These are phyloP conservation scores for Daucus carota DNA, from an alignment of 129 eudicot species.

Conservation along the genomic window DNA sequence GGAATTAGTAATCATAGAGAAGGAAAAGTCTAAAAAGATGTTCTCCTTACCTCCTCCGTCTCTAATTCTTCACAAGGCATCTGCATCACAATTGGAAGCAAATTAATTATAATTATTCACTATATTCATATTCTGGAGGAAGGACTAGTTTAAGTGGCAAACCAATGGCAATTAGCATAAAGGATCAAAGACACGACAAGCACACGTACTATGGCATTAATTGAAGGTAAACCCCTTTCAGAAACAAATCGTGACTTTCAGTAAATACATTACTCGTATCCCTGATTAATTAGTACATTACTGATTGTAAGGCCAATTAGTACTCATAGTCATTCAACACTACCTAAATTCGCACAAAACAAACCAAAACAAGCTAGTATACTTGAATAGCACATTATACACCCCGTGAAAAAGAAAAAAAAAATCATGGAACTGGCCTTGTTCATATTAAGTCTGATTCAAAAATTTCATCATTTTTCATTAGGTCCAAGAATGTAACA, in stretches of 20 bases:
- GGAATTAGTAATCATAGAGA: not conserved
- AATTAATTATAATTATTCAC: not conserved
- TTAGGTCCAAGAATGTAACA: not conserved
- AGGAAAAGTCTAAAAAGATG: not conserved
- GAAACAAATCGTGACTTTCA: too few relatives aligned
- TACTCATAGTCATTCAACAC: not conserved
- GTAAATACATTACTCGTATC: too few relatives aligned
- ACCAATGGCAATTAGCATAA: not conserved
- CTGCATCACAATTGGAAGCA: constrained; percentile 35
- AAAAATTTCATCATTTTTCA: not conserved
- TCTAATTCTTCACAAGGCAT: constrained; percentile 53
- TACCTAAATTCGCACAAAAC: not conserved
- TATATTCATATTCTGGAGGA: not conserved
- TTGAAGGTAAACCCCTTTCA: not conserved
- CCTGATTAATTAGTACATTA: too few relatives aligned
- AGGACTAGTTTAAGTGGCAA: not conserved
- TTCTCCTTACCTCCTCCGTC: constrained; percentile 58
- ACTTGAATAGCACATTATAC: too few relatives aligned
- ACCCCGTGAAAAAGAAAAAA: not conserved
- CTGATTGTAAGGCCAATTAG: too few relatives aligned
- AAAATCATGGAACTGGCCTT: not conserved
- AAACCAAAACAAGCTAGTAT: not conserved
- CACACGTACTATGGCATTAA: not conserved
- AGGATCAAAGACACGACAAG: not conserved
- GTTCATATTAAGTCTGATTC: not conserved